These are phyloP conservation scores for Cystobasidium pallidum DNA, from an alignment of 1,284 basidiomycete species.

Conservation along the genomic window DNA sequence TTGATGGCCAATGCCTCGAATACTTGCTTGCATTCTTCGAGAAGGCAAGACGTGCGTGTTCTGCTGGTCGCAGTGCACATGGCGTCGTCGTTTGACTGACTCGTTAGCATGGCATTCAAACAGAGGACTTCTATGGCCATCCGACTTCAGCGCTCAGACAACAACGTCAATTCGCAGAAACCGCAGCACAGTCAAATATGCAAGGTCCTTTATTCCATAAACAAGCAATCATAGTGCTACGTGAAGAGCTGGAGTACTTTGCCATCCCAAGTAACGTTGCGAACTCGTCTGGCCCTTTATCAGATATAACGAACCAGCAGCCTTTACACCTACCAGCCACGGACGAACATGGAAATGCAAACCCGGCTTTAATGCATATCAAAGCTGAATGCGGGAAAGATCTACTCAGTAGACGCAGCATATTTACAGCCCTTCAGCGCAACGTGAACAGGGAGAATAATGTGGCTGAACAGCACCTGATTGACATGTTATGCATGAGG, in stretches of 20 bases:
- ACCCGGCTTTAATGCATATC: conserved; percentile 71
- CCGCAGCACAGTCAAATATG: conserved; percentile 61
- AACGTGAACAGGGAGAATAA: conserved; percentile 99
- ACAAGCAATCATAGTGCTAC: conserved; percentile 96
- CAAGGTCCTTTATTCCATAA: conserved; percentile 92
- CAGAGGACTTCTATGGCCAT: conserved; percentile 87
- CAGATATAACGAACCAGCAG: conserved; percentile 12
- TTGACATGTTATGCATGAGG: conserved; percentile 99
- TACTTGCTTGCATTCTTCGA: conserved; percentile 69
- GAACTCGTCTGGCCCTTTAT: conserved; percentile 5
- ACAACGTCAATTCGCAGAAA: conserved; percentile 59
- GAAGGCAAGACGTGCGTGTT: conserved; percentile 60
- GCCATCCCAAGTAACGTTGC: conserved; percentile 75
- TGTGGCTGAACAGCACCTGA: conserved; percentile 96
- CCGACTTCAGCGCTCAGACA: conserved; percentile 58
- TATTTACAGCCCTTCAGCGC: conserved; percentile 96
- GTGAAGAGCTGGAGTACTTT: conserved; percentile 98
- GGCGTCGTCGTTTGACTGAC: not conserved
- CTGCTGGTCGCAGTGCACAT: not conserved
- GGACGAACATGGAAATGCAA: conserved; percentile 76
- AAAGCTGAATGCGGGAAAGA: conserved; percentile 84
- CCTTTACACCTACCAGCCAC: conserved; percentile 58
- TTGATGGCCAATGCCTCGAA: conserved; percentile 93
- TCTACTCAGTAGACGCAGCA: conserved; percentile 83
- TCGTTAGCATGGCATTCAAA: not conserved